These are phyloP conservation scores for Calocera viscosa DNA, from an alignment of 768 basidiomycete species.

Conservation along the genomic window DNA sequence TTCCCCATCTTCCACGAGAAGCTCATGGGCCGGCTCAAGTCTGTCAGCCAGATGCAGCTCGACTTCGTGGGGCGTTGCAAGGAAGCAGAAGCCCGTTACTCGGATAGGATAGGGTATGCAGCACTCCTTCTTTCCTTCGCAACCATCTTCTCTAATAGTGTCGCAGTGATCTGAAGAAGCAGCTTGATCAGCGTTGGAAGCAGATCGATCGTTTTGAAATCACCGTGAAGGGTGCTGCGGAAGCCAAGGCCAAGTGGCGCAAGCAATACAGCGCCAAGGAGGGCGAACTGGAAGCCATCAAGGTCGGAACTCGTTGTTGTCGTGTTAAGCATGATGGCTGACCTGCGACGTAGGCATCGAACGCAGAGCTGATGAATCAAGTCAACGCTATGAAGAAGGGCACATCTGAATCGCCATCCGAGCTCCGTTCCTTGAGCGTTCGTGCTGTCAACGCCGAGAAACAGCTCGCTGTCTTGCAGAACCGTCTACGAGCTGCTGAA, in stretches of 20 bases:
- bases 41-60: conserved; percentile 67
- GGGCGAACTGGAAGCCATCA: conserved; percentile 78
- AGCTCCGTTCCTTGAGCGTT: conserved; percentile 54
- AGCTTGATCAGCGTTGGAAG: conserved; percentile 77
- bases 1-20: conserved; percentile 92
- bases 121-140: not conserved
- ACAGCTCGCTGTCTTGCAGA: conserved; percentile 69
- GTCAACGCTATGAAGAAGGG: conserved; percentile 50
- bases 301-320: conserved; percentile 38
- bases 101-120: conserved; percentile 48
- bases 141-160: not conserved
- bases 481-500: conserved; percentile 71
- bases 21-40: conserved; percentile 73
- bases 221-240: conserved; percentile 67
- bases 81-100: conserved; percentile 59
- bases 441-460: conserved; percentile 78
- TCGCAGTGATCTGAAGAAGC: conserved; percentile 57
- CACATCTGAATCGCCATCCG: conserved; percentile 46
- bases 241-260: conserved; percentile 73
- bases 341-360: conserved; percentile 42
- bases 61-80: conserved; percentile 79
- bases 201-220: conserved; percentile 88
- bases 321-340: not conserved
- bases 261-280: conserved; percentile 70
- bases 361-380: conserved; percentile 61